Base-by-base conservation (phyloP, 2,329 filamentous ascomycete genomes). In the Cordyceps sp. region DNA sequence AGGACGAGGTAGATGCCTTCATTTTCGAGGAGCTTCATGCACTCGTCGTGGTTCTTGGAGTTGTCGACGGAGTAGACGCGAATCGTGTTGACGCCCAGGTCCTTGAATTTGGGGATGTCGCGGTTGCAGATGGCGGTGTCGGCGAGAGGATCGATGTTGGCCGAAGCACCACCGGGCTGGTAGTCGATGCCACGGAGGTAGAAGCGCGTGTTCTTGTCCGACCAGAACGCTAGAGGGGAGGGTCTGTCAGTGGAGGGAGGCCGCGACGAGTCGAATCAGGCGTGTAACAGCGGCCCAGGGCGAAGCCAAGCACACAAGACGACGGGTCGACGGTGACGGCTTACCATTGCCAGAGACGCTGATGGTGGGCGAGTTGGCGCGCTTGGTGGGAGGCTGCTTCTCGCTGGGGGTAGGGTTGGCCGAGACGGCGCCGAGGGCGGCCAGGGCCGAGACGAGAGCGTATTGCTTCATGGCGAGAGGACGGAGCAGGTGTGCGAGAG, bases 21-120 rank as follows among this genome's bases (percentile, higher is more conserved):
- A 46, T 80, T 79, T 32, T 73, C 76, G 38, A 93, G 67, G 29
- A 69, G 65, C 37, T 66, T 62, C 86, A 94, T 94, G 65, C 86
- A 94, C 39, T 73, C 68, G 46, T 86, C 76, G 59, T 94, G 86
- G 54, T 78, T 59, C 44, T 65, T 61, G 31, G 75, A 76, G 68
- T 93, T 93, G 64, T 94, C 86, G 43, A 92, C 76, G 13, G 79
- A 84, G 68, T 93, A 94, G 39, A 93, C 80, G 55, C 86, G 85
- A 50, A 94, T 66, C 18, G 84, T 85, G 66, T 94, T 94, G 59
- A 93, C 63, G 30, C 85, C 84, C 31, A 94, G 66, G 42, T 84
- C 70, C 62, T 82, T 71, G 73, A 93, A 93, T 52, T 83, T 65
- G 32, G 61, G 58, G 44, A 93, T 78, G 49, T 93, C 84, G 41